These are phyloP conservation scores for Coemansia sp. DNA, from an alignment of 192 early-diverging fungal species.

Conservation along the genomic window DNA sequence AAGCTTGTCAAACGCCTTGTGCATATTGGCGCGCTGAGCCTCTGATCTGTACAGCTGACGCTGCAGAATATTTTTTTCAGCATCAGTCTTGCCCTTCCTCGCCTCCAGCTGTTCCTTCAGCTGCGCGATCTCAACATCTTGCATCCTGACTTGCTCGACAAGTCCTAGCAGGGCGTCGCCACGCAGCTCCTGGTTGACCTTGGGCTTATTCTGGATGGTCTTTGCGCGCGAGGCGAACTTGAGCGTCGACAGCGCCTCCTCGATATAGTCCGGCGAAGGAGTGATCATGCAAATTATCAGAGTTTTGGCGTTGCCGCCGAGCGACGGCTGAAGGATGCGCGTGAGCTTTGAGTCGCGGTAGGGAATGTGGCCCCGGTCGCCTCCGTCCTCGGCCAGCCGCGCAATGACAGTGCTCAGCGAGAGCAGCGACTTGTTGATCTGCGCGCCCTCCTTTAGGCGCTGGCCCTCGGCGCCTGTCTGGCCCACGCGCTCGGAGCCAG, in stretches of 20 bases:
- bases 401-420: no score
- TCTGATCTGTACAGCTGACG: slow-evolving; percentile 55
- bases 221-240: slow-evolving; percentile 96
- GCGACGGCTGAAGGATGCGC: slow-evolving; percentile 88
- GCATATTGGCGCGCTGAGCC: slow-evolving; percentile 30
- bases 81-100: slow-evolving; percentile 56
- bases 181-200: slow-evolving; percentile 72
- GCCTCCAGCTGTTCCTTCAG: slow-evolving; percentile 53
- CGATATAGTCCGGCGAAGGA: slow-evolving; percentile 72
- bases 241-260: slow-evolving; percentile 90
- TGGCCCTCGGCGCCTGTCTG: slow-evolving; percentile 72
- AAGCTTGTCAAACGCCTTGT: slow-evolving; percentile 27
- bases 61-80: slow-evolving; percentile 49
- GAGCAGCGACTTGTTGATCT: slow-evolving; percentile 91
- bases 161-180: slow-evolving; percentile 54
- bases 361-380: slow-evolving; percentile 93
- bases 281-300: slow-evolving; percentile 94
- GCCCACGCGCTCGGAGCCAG: slow-evolving; percentile 92
- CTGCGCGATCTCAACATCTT: slow-evolving; percentile 56
- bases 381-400: no score
- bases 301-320: slow-evolving; percentile 88
- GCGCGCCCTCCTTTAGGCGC: slow-evolving; percentile 95
- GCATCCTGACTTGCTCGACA: slow-evolving; percentile 49
- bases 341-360: slow-evolving; percentile 98
- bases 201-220: slow-evolving; percentile 79